Percentiles rank a stretch among this genome's conserved stretches.
These are phyloP conservation scores for Kluyveromyces starmeri DNA, from an alignment of 805 yeast species.

Conservation along the genomic window DNA sequence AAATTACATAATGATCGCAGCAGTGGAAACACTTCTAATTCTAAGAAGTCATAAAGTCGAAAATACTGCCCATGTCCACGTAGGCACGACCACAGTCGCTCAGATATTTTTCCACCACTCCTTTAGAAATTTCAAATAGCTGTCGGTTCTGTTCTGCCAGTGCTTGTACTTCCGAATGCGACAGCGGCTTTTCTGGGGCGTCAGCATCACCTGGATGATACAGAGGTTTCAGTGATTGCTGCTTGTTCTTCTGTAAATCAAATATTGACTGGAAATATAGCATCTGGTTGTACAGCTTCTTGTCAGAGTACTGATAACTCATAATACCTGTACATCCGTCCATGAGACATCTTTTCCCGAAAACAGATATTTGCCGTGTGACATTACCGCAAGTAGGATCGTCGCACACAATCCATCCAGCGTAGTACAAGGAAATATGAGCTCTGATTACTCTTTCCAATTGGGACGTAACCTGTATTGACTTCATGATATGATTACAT, in stretches of 20 bases:
- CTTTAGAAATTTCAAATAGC: constrained; percentile 42
- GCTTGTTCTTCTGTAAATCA: constrained; percentile 71
- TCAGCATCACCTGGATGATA: constrained; percentile 30
- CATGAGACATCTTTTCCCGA: constrained; percentile 72
- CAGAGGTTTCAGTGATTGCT: constrained; percentile 45
- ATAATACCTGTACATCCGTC: constrained; percentile 66
- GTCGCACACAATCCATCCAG: constrained; percentile 81
- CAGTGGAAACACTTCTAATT: no score
- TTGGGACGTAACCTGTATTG: constrained; percentile 56
- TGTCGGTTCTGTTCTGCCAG: constrained; percentile 72
- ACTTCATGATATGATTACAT: constrained; percentile 46
- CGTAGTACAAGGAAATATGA: constrained; percentile 68
- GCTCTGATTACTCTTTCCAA: constrained; percentile 63
- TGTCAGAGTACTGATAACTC: constrained; percentile 68
- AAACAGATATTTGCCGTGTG: constrained; percentile 82
- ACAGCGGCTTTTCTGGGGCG: constrained; percentile 26
- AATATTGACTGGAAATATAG: constrained; percentile 70
- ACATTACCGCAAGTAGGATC: constrained; percentile 71
- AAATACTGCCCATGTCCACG: constrained; percentile 78
- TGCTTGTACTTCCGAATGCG: constrained; percentile 54
- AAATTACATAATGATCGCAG: no score
- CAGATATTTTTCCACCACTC: constrained; percentile 64
- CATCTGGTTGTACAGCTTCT: constrained; percentile 77
- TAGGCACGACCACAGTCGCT: constrained; percentile 79
- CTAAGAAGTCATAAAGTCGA: constrained; percentile 47